Conservation (phyloP, 257 asterid genomes). For the Datura wrightii region DNA sequence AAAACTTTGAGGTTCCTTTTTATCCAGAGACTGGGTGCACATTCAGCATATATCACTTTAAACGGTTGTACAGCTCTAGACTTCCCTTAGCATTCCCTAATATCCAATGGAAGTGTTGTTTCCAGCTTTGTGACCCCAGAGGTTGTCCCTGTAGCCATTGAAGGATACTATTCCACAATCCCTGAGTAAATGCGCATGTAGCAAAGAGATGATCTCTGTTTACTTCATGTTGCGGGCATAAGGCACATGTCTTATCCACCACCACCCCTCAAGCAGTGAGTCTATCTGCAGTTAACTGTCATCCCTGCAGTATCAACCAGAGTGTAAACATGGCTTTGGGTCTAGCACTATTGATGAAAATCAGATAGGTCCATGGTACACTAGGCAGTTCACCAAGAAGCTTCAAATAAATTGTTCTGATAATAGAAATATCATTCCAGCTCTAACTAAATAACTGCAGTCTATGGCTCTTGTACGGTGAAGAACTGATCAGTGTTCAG, state of each 20-base stretch:
- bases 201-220: too few species aligned
- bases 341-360: not conserved
- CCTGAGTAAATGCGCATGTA: too few species aligned
- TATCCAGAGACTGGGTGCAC: not conserved
- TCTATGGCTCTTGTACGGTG: slow-evolving; percentile 37
- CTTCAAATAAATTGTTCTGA: not conserved
- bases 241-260: too few species aligned
- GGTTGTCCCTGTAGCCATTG: not conserved
- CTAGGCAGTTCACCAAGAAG: not conserved
- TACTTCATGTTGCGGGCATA: too few species aligned
- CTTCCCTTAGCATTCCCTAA: not conserved
- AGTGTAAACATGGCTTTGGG: not conserved
- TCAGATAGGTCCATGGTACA: not conserved
- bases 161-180: not conserved
- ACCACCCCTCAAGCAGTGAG: too few species aligned
- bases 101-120: not conserved
- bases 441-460: slow-evolving; percentile 17
- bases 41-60: not conserved
- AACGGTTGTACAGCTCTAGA: not conserved
- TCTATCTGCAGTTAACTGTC: too few species aligned
- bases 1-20: not conserved
- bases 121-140: not conserved
- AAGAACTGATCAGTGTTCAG: slow-evolving; percentile 57
- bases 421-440: not conserved
- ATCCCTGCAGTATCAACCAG: not conserved